Conservation (phyloP, 495 filamentous ascomycete species). For the Evernia prunastri region DNA sequence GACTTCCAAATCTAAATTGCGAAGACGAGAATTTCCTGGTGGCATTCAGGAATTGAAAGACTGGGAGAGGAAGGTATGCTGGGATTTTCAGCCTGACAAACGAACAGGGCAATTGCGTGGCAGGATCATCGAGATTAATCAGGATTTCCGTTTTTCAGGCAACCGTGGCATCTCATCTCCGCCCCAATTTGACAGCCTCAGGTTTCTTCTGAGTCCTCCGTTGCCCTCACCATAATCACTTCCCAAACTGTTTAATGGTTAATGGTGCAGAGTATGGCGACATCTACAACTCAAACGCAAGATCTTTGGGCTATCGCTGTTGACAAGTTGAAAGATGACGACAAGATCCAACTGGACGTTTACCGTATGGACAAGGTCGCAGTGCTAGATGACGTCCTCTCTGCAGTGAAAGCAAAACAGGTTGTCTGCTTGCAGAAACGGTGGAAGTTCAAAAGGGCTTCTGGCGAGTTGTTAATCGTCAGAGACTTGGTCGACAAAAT, state of each 20-base stretch:
- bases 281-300: conserved; percentile 1
- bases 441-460: conserved; percentile 20
- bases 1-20: no score
- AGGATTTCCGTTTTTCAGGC: no score
- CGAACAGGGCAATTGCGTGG: no score
- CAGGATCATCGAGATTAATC: no score
- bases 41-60: no score
- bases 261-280: background rate
- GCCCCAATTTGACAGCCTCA: background rate
- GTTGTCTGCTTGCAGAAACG: conserved; percentile 17
- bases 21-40: no score
- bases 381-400: conserved; percentile 17
- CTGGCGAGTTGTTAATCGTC: conserved; percentile 18
- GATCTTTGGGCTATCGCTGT: conserved; percentile 24
- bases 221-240: no score
- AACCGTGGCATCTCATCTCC: background rate
- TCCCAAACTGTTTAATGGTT: background rate
- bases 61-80: no score
- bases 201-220: no score
- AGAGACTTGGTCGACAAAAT: conserved; percentile 26
- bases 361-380: conserved; percentile 5
- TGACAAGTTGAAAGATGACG: conserved; percentile 12
- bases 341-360: conserved; percentile 1
- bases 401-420: conserved; percentile 18
- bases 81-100: no score